Evolutionary conservation across 2,329 filamentous ascomycete genomes (phyloP).

Genomic region (Fusarium sp.): DNA sequence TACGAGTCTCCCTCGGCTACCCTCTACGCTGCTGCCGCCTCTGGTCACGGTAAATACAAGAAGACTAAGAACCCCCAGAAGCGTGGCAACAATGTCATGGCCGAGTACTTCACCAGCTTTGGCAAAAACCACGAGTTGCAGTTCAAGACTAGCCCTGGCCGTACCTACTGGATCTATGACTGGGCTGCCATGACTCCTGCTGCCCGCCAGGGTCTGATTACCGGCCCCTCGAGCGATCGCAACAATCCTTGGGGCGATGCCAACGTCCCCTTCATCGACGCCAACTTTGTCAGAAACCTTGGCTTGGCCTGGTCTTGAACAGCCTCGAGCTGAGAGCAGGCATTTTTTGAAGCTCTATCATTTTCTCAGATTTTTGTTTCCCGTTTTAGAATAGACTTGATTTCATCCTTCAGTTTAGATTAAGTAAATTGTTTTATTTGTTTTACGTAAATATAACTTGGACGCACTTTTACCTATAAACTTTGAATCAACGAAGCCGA

Average conservation of each 20-base stretch:
- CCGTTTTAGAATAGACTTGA: too few species aligned
- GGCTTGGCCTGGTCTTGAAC: constrained; percentile 21
- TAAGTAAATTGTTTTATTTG: too few species aligned
- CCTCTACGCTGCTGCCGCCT: constrained; percentile 52
- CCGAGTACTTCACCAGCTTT: constrained; percentile 49
- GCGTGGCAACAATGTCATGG: constrained; percentile 41
- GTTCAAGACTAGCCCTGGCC: constrained; percentile 51
- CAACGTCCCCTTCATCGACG: constrained; percentile 55
- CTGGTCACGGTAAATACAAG: constrained; percentile 52
- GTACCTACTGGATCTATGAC: constrained; percentile 54
- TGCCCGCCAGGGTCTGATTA: constrained; percentile 50
- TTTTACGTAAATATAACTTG: too few species aligned
- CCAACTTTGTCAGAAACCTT: constrained; percentile 40
- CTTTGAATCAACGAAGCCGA: too few species aligned
- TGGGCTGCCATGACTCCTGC: constrained; percentile 55
- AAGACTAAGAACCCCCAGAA: constrained; percentile 36
- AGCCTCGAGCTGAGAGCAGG: too few species aligned
- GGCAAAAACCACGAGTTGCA: constrained; percentile 52
- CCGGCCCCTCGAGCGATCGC: constrained; percentile 52
- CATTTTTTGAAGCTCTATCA: too few species aligned
- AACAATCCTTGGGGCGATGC: constrained; percentile 55
- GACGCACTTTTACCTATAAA: too few species aligned
- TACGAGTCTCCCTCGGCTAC: constrained; percentile 35
- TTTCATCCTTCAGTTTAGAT: too few species aligned
- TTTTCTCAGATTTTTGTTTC: too few species aligned